Evolutionary conservation across 2,329 filamentous ascomycete species (phyloP), one percentile per base, ranked within the genome.

Genomic region (Sporothrix globosa): DNA sequence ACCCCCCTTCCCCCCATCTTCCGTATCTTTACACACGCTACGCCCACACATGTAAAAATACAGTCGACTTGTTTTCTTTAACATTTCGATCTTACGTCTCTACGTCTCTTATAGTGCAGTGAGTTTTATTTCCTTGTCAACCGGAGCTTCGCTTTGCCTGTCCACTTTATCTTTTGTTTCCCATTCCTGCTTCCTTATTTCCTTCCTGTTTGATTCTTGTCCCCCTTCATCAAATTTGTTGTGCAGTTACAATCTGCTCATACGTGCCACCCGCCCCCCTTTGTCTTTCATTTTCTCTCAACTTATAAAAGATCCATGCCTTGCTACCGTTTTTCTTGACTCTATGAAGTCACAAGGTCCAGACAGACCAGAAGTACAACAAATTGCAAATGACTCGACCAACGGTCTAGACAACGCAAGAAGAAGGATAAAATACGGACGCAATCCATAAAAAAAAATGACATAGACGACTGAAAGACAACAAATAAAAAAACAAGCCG

Each of bases 51-150:
- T 30, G 27, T 30, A 30, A 58, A 21, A 58, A 39, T 30, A 46
- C 66, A 24, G 39, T 39, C 39, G 19, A n/a, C 34, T 48, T 68
- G 65, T 68, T 56, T 46, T 48, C 52, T 24, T 34, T 52, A 58
- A 21, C 39, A 48, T 68, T 48, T 60, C 13, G 4, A 52, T 66
- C 44, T 65, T 34, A 48, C 4, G 44, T 65, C 21, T 34, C 48
- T 50, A 19, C 24, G 13, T 65, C 5, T 30, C n/a, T n/a, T 21
- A 5, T 21, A 46, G n/a, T 48, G 46, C 34, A 14, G n/a, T 44
- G 60, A 46, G 24, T n/a, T 19, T 50, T 34, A 14, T 66, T 17
- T 11, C 44, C 61, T 52, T 21, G 24, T 50, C 44, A 17, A 5
- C 7, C 44, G 27, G 46, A 21, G 44, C 44, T 41, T 39, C n/a